Evolutionary conservation across 2,329 filamentous ascomycete genomes (phyloP).

Genomic region (Stachybotrys chartarum): DNA sequence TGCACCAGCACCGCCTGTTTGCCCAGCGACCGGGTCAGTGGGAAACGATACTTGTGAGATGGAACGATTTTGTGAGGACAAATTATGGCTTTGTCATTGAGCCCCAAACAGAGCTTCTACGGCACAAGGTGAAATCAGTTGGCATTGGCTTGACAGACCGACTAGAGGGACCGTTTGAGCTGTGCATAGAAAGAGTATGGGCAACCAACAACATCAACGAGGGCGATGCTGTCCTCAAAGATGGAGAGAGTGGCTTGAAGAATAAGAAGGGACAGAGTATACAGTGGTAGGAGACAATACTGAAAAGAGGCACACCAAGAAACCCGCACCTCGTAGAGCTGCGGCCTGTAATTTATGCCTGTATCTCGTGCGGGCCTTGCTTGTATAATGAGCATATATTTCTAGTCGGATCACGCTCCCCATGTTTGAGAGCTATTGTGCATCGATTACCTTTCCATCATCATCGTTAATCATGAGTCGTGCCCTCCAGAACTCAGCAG

Average conservation of each 20-base stretch:
- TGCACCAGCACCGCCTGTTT: slow-evolving; percentile 90
- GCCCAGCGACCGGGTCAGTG: slow-evolving; percentile 73
- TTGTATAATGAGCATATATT: too few relatives aligned
- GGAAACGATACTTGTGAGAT: slow-evolving; percentile 91
- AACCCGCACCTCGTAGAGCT: background rate
- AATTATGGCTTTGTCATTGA: slow-evolving; percentile 90
- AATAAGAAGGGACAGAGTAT: slow-evolving; percentile 30
- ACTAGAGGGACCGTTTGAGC: slow-evolving; percentile 78
- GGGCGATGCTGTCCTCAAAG: slow-evolving; percentile 8
- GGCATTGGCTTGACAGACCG: slow-evolving; percentile 87
- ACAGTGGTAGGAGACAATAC: slow-evolving; percentile 21
- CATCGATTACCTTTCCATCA: background rate
- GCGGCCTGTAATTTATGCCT: too few relatives aligned
- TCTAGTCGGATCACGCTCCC: too few relatives aligned
- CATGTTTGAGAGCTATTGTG: too few relatives aligned
- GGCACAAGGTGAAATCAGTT: slow-evolving; percentile 76
- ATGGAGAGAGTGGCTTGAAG: slow-evolving; percentile 21
- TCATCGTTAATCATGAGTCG: slow-evolving; percentile 5
- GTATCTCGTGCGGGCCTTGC: too few relatives aligned
- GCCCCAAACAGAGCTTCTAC: slow-evolving; percentile 83
- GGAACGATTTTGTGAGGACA: slow-evolving; percentile 89
- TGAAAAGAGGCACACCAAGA: background rate
- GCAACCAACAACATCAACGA: slow-evolving; percentile 60
- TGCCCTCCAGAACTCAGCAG: slow-evolving; percentile 15
- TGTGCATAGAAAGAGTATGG: slow-evolving; percentile 82